phyloP scores from a whole-genome alignment of 495 filamentous ascomycete species.

The Penicillium paxilli region DNA sequence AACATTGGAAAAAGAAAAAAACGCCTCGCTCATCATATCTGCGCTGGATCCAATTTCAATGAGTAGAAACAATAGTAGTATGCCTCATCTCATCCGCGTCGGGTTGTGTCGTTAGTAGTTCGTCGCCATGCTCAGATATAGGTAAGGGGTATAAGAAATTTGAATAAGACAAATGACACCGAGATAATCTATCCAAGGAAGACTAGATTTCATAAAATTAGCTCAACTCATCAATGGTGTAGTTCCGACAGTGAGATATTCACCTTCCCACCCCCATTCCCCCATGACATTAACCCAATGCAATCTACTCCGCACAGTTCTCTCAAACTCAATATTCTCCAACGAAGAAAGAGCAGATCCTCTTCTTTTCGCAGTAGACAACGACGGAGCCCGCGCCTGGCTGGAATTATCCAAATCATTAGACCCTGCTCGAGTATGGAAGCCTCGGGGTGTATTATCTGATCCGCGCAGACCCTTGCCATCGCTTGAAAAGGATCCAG shows the following conservation, averaged over 20 bases:
- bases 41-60: not conserved
- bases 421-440: not conserved
- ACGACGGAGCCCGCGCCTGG: not conserved
- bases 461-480: constrained; percentile 5
- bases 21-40: not conserved
- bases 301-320: constrained; percentile 65
- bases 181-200: constrained; percentile 5
- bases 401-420: not conserved
- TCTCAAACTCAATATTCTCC: constrained; percentile 59
- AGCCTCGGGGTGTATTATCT: not conserved
- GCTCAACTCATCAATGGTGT: not conserved
- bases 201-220: not conserved
- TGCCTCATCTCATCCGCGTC: too few relatives aligned
- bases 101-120: not conserved
- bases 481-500: constrained; percentile 12
- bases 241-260: constrained; percentile 16
- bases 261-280: constrained; percentile 79
- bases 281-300: constrained; percentile 83
- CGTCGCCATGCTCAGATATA: not conserved
- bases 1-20: not conserved
- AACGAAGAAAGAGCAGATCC: constrained; percentile 33
- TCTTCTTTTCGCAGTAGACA: constrained; percentile 15
- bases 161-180: not conserved
- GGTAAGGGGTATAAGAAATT: not conserved
- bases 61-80: not conserved